Evolutionary conservation across 2,329 filamentous ascomycete genomes (phyloP).

Genomic region (Bipolaris bicolor): DNA sequence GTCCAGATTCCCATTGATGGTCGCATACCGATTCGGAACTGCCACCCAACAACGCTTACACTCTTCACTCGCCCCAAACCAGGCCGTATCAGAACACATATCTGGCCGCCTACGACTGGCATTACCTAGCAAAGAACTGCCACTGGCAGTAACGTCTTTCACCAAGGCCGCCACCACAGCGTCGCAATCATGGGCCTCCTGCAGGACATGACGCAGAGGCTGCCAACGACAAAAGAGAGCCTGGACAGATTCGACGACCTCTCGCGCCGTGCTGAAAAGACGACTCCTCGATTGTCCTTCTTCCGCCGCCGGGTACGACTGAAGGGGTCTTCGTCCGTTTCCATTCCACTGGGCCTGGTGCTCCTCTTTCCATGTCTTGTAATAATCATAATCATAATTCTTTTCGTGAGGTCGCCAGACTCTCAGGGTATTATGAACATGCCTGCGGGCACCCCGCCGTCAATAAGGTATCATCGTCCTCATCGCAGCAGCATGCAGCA

Average conservation of each 20-base stretch:
- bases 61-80: constrained; percentile 5
- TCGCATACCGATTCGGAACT: constrained; percentile 18
- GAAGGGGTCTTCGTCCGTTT: constrained; percentile 89
- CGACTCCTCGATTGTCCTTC: constrained; percentile 70
- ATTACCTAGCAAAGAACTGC: constrained; percentile 20
- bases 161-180: constrained; percentile 13
- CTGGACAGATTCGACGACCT: constrained; percentile 54
- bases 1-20: constrained; percentile 10
- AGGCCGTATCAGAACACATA: not conserved
- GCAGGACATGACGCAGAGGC: constrained; percentile 51
- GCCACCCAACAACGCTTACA: constrained; percentile 4
- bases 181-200: constrained; percentile 22
- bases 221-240: constrained; percentile 52
- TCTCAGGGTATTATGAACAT: constrained; percentile 82
- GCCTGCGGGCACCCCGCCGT: constrained; percentile 84
- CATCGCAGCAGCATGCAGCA: not conserved
- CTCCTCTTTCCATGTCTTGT: constrained; percentile 91
- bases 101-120: constrained; percentile 20
- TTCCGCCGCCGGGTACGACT: constrained; percentile 85
- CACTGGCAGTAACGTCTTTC: constrained; percentile 19
- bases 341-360: constrained; percentile 89
- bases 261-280: constrained; percentile 51
- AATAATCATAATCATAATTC: constrained; percentile 84
- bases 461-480: constrained; percentile 72
- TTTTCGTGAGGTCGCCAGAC: constrained; percentile 87